Evolutionary conservation across 352 stramenopile genomes (phyloP).

Genomic region (Phytophthora chlamydospora): DNA sequence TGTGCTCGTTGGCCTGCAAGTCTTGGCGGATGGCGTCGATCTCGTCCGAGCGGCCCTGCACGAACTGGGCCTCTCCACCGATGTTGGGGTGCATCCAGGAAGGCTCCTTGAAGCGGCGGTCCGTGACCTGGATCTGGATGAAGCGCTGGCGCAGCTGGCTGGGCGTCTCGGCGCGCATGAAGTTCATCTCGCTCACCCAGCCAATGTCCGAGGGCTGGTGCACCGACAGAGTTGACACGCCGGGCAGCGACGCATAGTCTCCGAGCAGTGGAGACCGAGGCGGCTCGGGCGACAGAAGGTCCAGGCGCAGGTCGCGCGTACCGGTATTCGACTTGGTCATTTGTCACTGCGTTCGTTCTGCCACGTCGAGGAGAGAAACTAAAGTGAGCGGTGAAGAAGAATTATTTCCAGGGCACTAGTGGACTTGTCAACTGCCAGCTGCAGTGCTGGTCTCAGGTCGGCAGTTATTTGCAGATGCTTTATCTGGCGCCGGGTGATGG

Average conservation of each 20-base stretch:
- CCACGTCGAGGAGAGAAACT: too few relatives aligned
- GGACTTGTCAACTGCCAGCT: too few relatives aligned
- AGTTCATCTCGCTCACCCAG: constrained; percentile 43
- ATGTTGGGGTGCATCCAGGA: constrained; percentile 76
- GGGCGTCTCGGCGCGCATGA: constrained; percentile 44
- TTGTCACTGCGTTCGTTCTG: not conserved
- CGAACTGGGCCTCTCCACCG: constrained; percentile 53
- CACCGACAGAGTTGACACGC: constrained; percentile 21
- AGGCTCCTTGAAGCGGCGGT: constrained; percentile 64
- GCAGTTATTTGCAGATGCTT: too few relatives aligned
- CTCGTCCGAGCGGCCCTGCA: constrained; percentile 37
- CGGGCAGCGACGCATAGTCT: constrained; percentile 16
- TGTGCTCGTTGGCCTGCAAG: constrained; percentile 26
- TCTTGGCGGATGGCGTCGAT: constrained; percentile 39
- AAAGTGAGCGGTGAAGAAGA: not conserved
- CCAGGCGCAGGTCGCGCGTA: constrained; percentile 13
- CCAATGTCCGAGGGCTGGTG: constrained; percentile 16
- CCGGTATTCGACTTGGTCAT: constrained; percentile 15
- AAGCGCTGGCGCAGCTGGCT: constrained; percentile 58
- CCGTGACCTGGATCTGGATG: constrained; percentile 70
- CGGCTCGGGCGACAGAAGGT: constrained; percentile 15
- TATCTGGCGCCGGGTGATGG: too few relatives aligned
- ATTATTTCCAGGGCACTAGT: not conserved
- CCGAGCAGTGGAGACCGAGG: constrained; percentile 1
- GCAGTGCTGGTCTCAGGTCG: too few relatives aligned